These are phyloP conservation scores for Aspergillus puulaauensis DNA, from an alignment of 2,329 filamentous ascomycete species.

Conservation along the genomic window DNA sequence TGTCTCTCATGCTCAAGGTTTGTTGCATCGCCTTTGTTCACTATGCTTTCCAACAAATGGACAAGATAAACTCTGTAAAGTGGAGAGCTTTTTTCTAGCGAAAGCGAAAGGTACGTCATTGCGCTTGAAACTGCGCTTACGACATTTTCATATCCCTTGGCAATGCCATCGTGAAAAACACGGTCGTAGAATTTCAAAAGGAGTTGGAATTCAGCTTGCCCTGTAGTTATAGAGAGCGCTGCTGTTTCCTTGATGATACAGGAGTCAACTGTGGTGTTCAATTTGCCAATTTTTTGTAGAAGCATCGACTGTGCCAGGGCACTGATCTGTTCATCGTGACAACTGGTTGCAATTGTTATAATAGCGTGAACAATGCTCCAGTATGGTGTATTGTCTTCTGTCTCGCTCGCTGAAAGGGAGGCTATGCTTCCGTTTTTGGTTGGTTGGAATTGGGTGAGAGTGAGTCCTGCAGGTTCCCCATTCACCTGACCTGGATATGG, in stretches of 20 bases:
- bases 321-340: slow-evolving; percentile 86
- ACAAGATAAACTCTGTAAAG: slow-evolving; percentile 81
- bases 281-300: slow-evolving; percentile 88
- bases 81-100: slow-evolving; percentile 65
- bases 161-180: slow-evolving; percentile 70
- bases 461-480: slow-evolving; percentile 43
- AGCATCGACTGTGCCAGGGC: slow-evolving; percentile 93
- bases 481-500: slow-evolving; percentile 31
- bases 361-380: slow-evolving; percentile 93
- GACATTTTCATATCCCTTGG: slow-evolving; percentile 66
- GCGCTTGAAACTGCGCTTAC: slow-evolving; percentile 77
- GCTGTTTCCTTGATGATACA: slow-evolving; percentile 83
- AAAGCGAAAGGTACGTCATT: slow-evolving; percentile 73
- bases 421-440: slow-evolving; percentile 50
- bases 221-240: slow-evolving; percentile 72
- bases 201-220: slow-evolving; percentile 78
- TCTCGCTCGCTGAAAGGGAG: slow-evolving; percentile 70
- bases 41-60: slow-evolving; percentile 79
- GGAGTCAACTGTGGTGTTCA: slow-evolving; percentile 76
- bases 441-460: slow-evolving; percentile 43
- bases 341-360: slow-evolving; percentile 79
- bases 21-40: slow-evolving; percentile 85
- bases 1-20: slow-evolving; percentile 71
- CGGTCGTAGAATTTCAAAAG: slow-evolving; percentile 80
- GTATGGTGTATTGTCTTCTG: slow-evolving; percentile 78